phyloP scores from a whole-genome alignment of 768 basidiomycete genomes.

The Daedaleopsis sinensis region DNA sequence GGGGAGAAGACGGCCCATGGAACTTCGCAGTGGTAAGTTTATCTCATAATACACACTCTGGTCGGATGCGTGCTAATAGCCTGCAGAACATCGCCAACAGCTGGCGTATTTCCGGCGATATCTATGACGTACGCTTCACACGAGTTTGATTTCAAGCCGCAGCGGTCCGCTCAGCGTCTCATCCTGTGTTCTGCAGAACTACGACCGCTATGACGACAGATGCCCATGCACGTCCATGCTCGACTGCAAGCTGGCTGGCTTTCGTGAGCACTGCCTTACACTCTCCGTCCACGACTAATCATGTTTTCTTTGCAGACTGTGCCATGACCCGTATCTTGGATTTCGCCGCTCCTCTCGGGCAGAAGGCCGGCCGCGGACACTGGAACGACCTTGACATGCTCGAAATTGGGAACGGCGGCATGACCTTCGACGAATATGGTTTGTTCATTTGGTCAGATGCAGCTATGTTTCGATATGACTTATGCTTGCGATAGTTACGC shows the following conservation, averaged over 20 bases:
- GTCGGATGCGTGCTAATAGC: background rate
- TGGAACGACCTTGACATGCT: slow-evolving; percentile 46
- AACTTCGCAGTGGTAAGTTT: slow-evolving; percentile 39
- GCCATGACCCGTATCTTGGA: slow-evolving; percentile 40
- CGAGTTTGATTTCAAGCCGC: too few species aligned
- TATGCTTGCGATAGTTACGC: slow-evolving; percentile 32
- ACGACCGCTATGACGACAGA: slow-evolving; percentile 38
- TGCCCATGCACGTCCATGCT: slow-evolving; percentile 40
- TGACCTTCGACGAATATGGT: slow-evolving; percentile 45
- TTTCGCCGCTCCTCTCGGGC: slow-evolving; percentile 38
- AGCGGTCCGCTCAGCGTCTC: background rate
- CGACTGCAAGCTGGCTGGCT: slow-evolving; percentile 42
- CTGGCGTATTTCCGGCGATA: slow-evolving; percentile 36
- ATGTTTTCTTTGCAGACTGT: slow-evolving; percentile 26
- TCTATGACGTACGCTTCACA: slow-evolving; percentile 28
- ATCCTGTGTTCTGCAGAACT: slow-evolving; percentile 26
- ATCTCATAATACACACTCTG: background rate
- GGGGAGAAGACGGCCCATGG: slow-evolving; percentile 45
- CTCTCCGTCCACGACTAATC: background rate
- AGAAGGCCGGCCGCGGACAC: slow-evolving; percentile 37
- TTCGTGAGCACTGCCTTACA: slow-evolving; percentile 29
- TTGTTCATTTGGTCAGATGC: background rate
- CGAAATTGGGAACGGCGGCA: slow-evolving; percentile 42
- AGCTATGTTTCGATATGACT: background rate
- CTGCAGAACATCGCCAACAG: slow-evolving; percentile 33